Evolutionary conservation across 2,329 filamentous ascomycete species (phyloP).

Genomic region (Penicillium vulpinum): DNA sequence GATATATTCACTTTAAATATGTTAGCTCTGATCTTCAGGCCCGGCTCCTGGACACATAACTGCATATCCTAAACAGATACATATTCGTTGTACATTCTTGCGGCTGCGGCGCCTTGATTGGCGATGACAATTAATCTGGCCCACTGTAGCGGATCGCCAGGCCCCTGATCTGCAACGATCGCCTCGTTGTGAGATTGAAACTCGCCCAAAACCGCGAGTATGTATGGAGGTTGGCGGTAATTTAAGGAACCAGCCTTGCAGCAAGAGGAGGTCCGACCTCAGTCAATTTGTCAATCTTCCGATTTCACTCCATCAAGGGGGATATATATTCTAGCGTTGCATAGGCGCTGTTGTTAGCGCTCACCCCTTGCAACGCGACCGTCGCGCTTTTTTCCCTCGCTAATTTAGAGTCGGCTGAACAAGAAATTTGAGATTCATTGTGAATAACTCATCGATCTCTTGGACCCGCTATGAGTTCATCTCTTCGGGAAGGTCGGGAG

Average conservation of each 20-base stretch:
- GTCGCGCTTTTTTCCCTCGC: background rate
- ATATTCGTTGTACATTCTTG: slow-evolving; percentile 17
- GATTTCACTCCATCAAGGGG: background rate
- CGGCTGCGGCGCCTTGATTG: slow-evolving; percentile 17
- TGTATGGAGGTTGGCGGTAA: background rate
- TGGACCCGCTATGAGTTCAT: background rate
- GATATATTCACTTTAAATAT: slow-evolving; percentile 17
- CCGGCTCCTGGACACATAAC: slow-evolving; percentile 11
- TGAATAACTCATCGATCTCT: background rate
- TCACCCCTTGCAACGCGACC: slow-evolving; percentile 5
- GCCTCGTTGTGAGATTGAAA: slow-evolving; percentile 4
- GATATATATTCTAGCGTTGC: background rate
- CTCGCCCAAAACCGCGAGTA: background rate
- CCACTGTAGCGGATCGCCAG: slow-evolving; percentile 13
- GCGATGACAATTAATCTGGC: slow-evolving; percentile 5
- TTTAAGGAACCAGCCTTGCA: slow-evolving; percentile 13
- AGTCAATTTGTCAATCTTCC: background rate
- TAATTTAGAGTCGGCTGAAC: background rate
- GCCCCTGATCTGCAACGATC: slow-evolving; percentile 25
- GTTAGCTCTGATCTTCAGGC: background rate
- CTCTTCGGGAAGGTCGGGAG: background rate
- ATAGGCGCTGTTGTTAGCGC: background rate
- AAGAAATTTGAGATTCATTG: background rate
- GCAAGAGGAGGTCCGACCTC: background rate
- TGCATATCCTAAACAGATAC: slow-evolving; percentile 8